Conservation (phyloP, 2,329 filamentous ascomycete genomes). For the Ophiostoma fasciatum region DNA sequence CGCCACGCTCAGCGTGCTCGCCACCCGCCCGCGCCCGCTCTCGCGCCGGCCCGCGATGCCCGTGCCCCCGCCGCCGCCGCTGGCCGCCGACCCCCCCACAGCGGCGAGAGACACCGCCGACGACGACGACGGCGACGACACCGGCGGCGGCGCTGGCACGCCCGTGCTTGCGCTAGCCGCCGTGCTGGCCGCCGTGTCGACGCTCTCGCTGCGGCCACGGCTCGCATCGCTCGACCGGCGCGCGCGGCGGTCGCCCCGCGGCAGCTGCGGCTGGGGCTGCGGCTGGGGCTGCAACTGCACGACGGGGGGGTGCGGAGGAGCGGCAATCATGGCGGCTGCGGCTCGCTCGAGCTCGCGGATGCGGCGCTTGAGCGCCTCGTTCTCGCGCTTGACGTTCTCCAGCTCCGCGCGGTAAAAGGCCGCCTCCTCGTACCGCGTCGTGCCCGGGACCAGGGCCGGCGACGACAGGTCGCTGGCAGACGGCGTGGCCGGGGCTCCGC, state of each 20-base stretch:
- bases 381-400: constrained; percentile 47
- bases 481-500: constrained; percentile 18
- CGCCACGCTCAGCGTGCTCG: constrained; percentile 27
- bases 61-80: constrained; percentile 18
- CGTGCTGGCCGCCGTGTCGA: constrained; percentile 39
- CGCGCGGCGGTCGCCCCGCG: constrained; percentile 24
- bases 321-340: constrained; percentile 21
- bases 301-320: constrained; percentile 45
- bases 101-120: constrained; percentile 8
- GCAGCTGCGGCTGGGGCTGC: not conserved
- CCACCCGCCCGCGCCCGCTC: constrained; percentile 26
- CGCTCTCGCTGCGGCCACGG: constrained; percentile 33
- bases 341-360: constrained; percentile 46
- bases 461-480: constrained; percentile 27
- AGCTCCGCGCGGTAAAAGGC: constrained; percentile 44
- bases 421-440: constrained; percentile 47
- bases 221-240: constrained; percentile 31
- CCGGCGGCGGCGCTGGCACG: constrained; percentile 21
- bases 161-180: no score
- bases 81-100: constrained; percentile 8
- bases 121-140: constrained; percentile 19
- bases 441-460: constrained; percentile 40
- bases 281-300: not conserved
- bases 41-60: constrained; percentile 33
- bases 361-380: constrained; percentile 44